phyloP scores from a whole-genome alignment of 108 stramenopile genomes.

The Nitzschia inconspicua region DNA sequence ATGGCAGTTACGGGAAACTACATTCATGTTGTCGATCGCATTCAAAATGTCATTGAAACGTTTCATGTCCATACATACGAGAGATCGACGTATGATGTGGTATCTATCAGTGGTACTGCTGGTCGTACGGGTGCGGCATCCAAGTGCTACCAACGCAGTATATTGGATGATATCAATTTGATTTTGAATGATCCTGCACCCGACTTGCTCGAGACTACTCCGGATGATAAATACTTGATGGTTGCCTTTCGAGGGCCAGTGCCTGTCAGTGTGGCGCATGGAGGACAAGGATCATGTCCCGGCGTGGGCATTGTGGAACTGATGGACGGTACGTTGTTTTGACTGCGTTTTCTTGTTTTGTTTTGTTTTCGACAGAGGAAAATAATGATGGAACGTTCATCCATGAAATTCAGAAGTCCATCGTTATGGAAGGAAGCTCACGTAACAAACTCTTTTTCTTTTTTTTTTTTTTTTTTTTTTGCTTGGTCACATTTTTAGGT shows the following conservation, averaged over 20 bases:
- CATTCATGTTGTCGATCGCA: slow-evolving; percentile 29
- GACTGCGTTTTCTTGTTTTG: too few species aligned
- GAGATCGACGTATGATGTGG: slow-evolving; percentile 15
- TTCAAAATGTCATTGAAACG: slow-evolving; percentile 30
- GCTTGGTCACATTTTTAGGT: too few species aligned
- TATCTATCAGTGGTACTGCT: slow-evolving; percentile 3
- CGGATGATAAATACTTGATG: slow-evolving; percentile 33
- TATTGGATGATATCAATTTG: slow-evolving; percentile 10
- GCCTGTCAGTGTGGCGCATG: slow-evolving; percentile 23
- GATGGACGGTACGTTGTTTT: too few species aligned
- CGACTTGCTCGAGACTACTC: slow-evolving; percentile 17
- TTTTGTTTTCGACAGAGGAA: too few species aligned
- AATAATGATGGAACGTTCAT: too few species aligned
- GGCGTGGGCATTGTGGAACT: slow-evolving; percentile 35
- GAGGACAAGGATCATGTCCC: slow-evolving; percentile 36
- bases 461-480: too few species aligned
- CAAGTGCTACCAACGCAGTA: slow-evolving; percentile 1
- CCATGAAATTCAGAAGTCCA: too few species aligned
- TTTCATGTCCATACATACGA: slow-evolving; percentile 12
- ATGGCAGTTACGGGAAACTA: slow-evolving; percentile 3
- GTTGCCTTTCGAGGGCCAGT: slow-evolving; percentile 32
- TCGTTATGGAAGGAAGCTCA: too few species aligned
- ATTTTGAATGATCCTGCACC: slow-evolving; percentile 19
- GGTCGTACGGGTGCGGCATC: slow-evolving; percentile 1
- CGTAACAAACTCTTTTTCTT: too few species aligned